Conservation (phyloP, 495 filamentous ascomycete species). For the Talaromyces thailandensis region DNA sequence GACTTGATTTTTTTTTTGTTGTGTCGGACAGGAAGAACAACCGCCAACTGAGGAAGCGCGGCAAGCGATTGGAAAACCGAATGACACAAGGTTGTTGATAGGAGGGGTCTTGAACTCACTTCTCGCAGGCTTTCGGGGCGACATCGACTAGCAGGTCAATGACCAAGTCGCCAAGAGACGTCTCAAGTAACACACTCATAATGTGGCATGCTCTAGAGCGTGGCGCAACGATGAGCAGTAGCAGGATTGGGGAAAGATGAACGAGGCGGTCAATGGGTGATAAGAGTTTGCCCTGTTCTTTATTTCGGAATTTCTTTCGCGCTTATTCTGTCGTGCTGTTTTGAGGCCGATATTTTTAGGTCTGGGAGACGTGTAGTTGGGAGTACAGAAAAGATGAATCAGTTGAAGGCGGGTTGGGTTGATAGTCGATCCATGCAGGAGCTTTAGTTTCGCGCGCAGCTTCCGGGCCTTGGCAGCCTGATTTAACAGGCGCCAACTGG, state of each 20-base stretch:
- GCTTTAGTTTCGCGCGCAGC: neutral
- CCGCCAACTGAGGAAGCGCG: neutral
- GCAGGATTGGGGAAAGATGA: neutral
- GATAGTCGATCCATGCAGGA: neutral
- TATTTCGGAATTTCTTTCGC: neutral
- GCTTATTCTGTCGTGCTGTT: neutral
- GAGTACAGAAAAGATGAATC: neutral
- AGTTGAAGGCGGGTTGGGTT: neutral
- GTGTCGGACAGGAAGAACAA: conserved; percentile 9
- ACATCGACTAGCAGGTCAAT: conserved; percentile 84
- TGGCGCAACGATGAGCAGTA: conserved; percentile 3
- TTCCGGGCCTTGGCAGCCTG: neutral
- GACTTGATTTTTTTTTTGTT: conserved; percentile 6
- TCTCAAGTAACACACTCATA: conserved; percentile 83
- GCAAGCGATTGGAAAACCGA: neutral
- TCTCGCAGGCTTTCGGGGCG: conserved; percentile 82
- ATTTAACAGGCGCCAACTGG: neutral
- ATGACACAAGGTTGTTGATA: neutral
- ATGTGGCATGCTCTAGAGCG: conserved; percentile 11
- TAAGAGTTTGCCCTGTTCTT: neutral
- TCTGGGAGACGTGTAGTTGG: neutral
- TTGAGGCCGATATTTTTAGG: neutral
- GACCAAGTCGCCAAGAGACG: conserved; percentile 84
- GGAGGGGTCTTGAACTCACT: conserved; percentile 47
- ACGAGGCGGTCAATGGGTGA: neutral